Conservation (phyloP, 495 filamentous ascomycete genomes). For the Umbilicaria muhlenbergii region DNA sequence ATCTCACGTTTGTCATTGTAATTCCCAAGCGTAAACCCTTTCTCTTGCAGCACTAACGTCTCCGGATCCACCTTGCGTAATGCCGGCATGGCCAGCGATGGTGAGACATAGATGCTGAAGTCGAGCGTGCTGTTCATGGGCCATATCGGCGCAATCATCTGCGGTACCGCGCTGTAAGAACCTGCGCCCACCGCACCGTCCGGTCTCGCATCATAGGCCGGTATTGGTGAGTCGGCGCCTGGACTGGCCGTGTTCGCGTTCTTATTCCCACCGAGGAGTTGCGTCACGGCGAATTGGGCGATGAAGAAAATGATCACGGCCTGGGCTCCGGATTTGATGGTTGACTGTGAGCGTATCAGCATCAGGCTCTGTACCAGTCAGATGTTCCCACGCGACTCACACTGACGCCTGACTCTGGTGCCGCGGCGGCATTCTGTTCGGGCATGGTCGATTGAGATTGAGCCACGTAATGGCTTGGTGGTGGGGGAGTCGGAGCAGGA, state of each 20-base stretch:
- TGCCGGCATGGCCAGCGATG: conserved; percentile 51
- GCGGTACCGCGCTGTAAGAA: conserved; percentile 54
- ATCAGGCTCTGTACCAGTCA: background rate
- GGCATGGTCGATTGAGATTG: too few relatives aligned
- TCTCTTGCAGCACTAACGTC: conserved; percentile 59
- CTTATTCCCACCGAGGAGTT: conserved; percentile 38
- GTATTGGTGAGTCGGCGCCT: conserved; percentile 30
- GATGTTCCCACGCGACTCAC: background rate
- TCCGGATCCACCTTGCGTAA: conserved; percentile 40
- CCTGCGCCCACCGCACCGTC: conserved; percentile 40
- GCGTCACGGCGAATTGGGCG: conserved; percentile 44
- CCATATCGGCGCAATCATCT: conserved; percentile 79
- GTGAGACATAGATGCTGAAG: conserved; percentile 69
- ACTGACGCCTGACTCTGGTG: too few relatives aligned
- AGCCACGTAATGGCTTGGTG: too few relatives aligned
- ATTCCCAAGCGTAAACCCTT: conserved; percentile 64
- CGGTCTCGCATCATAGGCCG: conserved; percentile 51
- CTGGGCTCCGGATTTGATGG: conserved; percentile 42
- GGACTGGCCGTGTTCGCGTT: conserved; percentile 26
- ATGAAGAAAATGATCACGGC: conserved; percentile 55
- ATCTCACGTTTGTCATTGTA: conserved; percentile 64
- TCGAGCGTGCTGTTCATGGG: conserved; percentile 60
- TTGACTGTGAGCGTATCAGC: conserved; percentile 25
- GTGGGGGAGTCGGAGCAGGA: too few relatives aligned
- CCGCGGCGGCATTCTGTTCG: too few relatives aligned